Base-by-base conservation (phyloP, 73 alveolate species). In the Strombidium stylifer region DNA sequence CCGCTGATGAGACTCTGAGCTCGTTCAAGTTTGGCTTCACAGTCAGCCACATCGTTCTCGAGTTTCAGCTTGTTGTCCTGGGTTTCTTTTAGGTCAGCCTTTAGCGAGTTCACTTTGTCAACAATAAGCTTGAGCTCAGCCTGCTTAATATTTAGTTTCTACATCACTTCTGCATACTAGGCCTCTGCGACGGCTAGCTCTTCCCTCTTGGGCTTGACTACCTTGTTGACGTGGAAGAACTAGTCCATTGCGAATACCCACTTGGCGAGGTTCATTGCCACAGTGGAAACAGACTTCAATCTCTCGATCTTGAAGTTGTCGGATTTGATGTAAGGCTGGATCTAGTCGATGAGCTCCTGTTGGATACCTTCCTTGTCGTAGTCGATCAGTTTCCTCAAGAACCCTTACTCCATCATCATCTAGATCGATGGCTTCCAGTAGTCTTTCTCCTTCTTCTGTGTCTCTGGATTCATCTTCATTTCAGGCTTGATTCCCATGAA, bases 1-100 rank as follows among this genome's bases (percentile, higher is more conserved):
- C 95, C 84, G 62, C 97, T 97, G 69, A 95, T 97, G 71, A 97
- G 87, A 52, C 89, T 90, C 61, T 87, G 90, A 0, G 99, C 99
- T 60, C 98, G 84, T 69, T 84, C 95, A 54, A 96, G 69, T 76
- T 94, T 69, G 55, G 85, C 86, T 51, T 92, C 82, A 51, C 98
- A 90, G 54, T 85, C 96, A 61, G 93, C 94, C 66, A 87, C 92
- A 55, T 88, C 93, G 30, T 70, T 61, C 69, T 94, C 99, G 52
- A 96, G 91, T 66, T 82, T 77, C 16, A 78, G 95, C 56, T 94
- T 96, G 68, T 88, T 83, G 8, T 90, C 97, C 37, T 90, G 72
- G 16, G 98, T 93, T 21, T 76, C 76, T 18, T 91, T 80, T 49
- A 97, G 90, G 52, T 97, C 98, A 32, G 88, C 96, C 48, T 94